phyloP scores from a whole-genome alignment of 2,329 filamentous ascomycete genomes.

The Pseudocercospora eumusae region DNA sequence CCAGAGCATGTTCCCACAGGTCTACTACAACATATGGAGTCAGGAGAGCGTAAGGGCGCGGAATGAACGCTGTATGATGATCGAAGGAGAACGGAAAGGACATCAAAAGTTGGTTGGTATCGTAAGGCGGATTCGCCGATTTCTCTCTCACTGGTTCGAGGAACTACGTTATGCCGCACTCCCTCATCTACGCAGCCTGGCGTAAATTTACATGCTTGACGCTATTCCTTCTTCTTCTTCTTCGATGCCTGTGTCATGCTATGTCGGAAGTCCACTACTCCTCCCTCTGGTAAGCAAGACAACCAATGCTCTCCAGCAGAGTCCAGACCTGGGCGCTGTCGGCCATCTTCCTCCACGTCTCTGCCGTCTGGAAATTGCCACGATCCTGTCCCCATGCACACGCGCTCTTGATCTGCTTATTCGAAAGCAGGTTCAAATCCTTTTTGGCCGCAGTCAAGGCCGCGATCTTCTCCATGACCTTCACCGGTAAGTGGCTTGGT shows the following conservation, averaged over 20 bases:
- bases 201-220: not conserved
- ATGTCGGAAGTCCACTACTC: slow-evolving; percentile 3
- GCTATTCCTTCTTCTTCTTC: not conserved
- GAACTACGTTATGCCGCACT: not conserved
- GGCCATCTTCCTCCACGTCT: slow-evolving; percentile 41
- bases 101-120: not conserved
- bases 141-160: not conserved
- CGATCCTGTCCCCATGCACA: slow-evolving; percentile 41
- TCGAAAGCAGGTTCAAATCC: slow-evolving; percentile 35
- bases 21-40: not conserved
- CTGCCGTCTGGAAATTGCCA: slow-evolving; percentile 32
- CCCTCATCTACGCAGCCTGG: not conserved
- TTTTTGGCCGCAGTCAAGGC: slow-evolving; percentile 28
- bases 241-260: not conserved
- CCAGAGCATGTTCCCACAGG: not conserved
- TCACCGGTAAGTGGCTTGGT: slow-evolving; percentile 36
- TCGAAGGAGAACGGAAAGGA: not conserved
- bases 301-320: slow-evolving; percentile 44
- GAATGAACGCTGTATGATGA: not conserved
- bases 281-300: slow-evolving; percentile 41
- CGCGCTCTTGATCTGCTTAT: slow-evolving; percentile 38
- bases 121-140: not conserved
- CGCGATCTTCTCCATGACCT: slow-evolving; percentile 40
- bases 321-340: slow-evolving; percentile 42
- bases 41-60: not conserved